A percentile compares a stretch with the other conserved stretches of the same genome.
Evolutionary conservation across 352 stramenopile genomes (phyloP).

Genomic region (Globisporangium canariense): DNA sequence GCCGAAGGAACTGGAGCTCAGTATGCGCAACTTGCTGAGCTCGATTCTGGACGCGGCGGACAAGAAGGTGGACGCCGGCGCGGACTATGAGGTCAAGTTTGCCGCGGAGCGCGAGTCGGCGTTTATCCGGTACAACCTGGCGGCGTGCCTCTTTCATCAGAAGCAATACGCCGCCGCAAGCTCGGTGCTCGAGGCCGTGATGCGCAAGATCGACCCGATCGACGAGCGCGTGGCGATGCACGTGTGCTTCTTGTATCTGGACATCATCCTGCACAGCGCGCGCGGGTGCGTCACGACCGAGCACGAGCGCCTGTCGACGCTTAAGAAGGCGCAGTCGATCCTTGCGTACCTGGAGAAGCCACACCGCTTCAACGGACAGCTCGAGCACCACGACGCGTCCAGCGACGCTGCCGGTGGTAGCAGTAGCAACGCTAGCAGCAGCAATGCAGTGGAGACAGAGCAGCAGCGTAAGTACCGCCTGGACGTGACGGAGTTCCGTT

Average conservation of each 20-base stretch:
- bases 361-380: slow-evolving; percentile 84
- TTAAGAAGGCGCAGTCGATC: slow-evolving; percentile 85
- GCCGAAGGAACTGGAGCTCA: slow-evolving; percentile 70
- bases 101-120: slow-evolving; percentile 83
- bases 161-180: slow-evolving; percentile 90
- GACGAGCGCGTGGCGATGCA: slow-evolving; percentile 92
- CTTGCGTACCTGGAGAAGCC: slow-evolving; percentile 89
- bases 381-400: slow-evolving; percentile 39
- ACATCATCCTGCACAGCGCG: slow-evolving; percentile 89
- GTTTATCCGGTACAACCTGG: slow-evolving; percentile 91
- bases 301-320: slow-evolving; percentile 51
- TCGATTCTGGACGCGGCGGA: slow-evolving; percentile 31
- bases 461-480: slow-evolving; percentile 55
- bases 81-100: slow-evolving; percentile 28
- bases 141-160: slow-evolving; percentile 79
- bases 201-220: slow-evolving; percentile 88
- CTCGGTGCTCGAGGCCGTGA: slow-evolving; percentile 79
- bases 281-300: slow-evolving; percentile 83
- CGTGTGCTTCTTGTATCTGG: slow-evolving; percentile 91
- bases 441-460: slow-evolving; percentile 35
- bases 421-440: slow-evolving; percentile 19
- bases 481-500: slow-evolving; percentile 86
- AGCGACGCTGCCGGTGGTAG: slow-evolving; percentile 27
- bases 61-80: slow-evolving; percentile 40
- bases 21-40: slow-evolving; percentile 57